Percentiles rank a stretch among this genome's conserved stretches.
phyloP scores from a whole-genome alignment of 1,139 yeast species.

The Suhomyces taliae region DNA sequence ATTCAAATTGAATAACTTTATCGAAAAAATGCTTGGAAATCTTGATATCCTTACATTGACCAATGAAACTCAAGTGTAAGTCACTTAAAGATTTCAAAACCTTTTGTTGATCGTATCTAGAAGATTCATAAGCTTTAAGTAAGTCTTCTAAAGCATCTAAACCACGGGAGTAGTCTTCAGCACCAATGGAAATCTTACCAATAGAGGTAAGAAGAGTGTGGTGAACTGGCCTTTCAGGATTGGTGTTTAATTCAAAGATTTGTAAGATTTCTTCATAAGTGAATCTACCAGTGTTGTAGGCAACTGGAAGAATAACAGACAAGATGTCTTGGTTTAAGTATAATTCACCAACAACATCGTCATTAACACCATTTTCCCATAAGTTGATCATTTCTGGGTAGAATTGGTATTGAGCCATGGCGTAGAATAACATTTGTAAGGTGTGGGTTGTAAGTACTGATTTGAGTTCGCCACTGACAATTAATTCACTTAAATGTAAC shows the following conservation, averaged over 20 bases:
- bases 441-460: slow-evolving; percentile 8
- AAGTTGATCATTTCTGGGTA: slow-evolving; percentile 36
- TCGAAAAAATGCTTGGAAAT: slow-evolving; percentile 75
- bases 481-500: slow-evolving; percentile 33
- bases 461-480: slow-evolving; percentile 33
- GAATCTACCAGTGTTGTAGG: slow-evolving; percentile 61
- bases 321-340: slow-evolving; percentile 55
- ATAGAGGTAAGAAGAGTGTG: slow-evolving; percentile 36
- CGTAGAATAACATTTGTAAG: slow-evolving; percentile 25
- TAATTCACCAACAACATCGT: slow-evolving; percentile 26
- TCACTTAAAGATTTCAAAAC: slow-evolving; percentile 42
- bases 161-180: slow-evolving; percentile 42
- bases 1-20: slow-evolving; percentile 62
- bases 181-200: slow-evolving; percentile 42
- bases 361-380: slow-evolving; percentile 48
- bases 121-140: slow-evolving; percentile 28
- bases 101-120: slow-evolving; percentile 15
- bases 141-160: slow-evolving; percentile 43
- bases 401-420: slow-evolving; percentile 39
- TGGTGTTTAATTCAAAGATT: slow-evolving; percentile 38
- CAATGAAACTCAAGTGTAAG: slow-evolving; percentile 78
- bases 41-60: slow-evolving; percentile 71
- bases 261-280: slow-evolving; percentile 55
- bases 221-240: slow-evolving; percentile 19
- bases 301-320: slow-evolving; percentile 69